These are phyloP conservation scores for Fusarium sororula DNA, from an alignment of 2,329 filamentous ascomycete species.

Conservation along the genomic window DNA sequence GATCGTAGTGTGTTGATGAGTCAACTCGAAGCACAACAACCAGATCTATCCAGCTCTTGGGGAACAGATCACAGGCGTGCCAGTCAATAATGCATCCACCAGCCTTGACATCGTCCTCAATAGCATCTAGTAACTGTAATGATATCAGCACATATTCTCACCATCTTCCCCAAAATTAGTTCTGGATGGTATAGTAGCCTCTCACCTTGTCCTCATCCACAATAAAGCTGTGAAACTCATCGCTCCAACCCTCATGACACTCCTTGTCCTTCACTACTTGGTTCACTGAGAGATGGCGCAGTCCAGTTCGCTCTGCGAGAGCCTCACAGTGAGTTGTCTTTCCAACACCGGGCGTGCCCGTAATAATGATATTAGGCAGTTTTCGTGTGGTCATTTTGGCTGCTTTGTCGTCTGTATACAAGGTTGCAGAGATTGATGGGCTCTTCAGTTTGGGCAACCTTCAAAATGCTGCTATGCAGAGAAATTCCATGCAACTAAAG, in stretches of 20 bases:
- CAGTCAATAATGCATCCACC: conserved; percentile 95
- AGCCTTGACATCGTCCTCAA: conserved; percentile 80
- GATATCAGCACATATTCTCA: conserved; percentile 7
- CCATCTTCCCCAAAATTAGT: neutral
- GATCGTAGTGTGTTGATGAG: conserved; percentile 83
- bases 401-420: neutral
- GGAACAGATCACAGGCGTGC: conserved; percentile 97
- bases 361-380: conserved; percentile 90
- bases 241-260: conserved; percentile 89
- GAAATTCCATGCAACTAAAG: conserved; percentile 30
- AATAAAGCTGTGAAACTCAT: conserved; percentile 86
- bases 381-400: conserved; percentile 53
- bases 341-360: conserved; percentile 93
- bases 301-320: conserved; percentile 77
- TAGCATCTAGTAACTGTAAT: conserved; percentile 79
- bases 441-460: conserved; percentile 10
- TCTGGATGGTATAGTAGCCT: neutral
- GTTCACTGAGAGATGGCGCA: conserved; percentile 89
- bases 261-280: conserved; percentile 87
- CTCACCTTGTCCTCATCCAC: conserved; percentile 94
- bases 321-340: conserved; percentile 93
- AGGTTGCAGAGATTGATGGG: conserved; percentile 37
- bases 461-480: conserved; percentile 11
- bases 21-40: conserved; percentile 90
- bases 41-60: conserved; percentile 91